A percentile compares a stretch with the other conserved stretches of the same genome.
phyloP scores from a whole-genome alignment of 2,329 filamentous ascomycete genomes.

The Diplocarpon mali region DNA sequence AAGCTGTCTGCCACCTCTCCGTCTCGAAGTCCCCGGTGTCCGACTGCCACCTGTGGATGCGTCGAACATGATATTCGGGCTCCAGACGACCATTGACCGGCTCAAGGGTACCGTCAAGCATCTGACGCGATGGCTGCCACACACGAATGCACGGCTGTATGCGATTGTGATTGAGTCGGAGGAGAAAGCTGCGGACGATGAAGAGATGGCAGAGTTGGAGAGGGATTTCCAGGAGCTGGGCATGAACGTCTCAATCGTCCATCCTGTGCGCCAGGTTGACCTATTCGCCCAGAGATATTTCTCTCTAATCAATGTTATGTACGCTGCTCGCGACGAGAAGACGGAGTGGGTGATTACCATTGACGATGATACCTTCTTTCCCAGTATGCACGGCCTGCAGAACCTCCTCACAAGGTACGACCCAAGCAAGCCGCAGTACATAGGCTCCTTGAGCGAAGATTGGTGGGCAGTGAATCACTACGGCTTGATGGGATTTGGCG shows the following conservation, averaged over 20 bases:
- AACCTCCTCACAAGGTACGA: slow-evolving; percentile 27
- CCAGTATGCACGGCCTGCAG: slow-evolving; percentile 21
- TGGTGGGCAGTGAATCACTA: slow-evolving; percentile 26
- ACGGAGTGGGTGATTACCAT: slow-evolving; percentile 27
- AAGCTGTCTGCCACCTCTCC: slow-evolving; percentile 19
- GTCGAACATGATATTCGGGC: slow-evolving; percentile 40
- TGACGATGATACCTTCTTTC: slow-evolving; percentile 28
- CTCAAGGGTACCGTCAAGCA: slow-evolving; percentile 24
- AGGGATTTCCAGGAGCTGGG: slow-evolving; percentile 18
- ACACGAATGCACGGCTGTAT: slow-evolving; percentile 22
- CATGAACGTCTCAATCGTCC: slow-evolving; percentile 22
- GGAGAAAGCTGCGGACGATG: slow-evolving; percentile 17
- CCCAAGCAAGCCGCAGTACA: slow-evolving; percentile 19
- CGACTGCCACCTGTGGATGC: slow-evolving; percentile 31
- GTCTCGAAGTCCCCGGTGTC: slow-evolving; percentile 19
- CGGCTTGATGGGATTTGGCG: slow-evolving; percentile 26
- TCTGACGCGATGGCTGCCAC: slow-evolving; percentile 24
- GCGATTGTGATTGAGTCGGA: slow-evolving; percentile 25
- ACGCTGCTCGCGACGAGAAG: slow-evolving; percentile 28
- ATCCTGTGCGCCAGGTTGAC: slow-evolving; percentile 19
- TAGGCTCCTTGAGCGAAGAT: slow-evolving; percentile 24
- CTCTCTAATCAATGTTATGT: slow-evolving; percentile 33
- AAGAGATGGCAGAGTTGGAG: slow-evolving; percentile 20
- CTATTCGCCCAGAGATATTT: slow-evolving; percentile 32
- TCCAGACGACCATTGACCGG: slow-evolving; percentile 24